A percentile compares a stretch with the other conserved stretches of the same genome.
phyloP scores from a whole-genome alignment of 169 alveolate genomes.

The Cryptosporidium ubiquitum region DNA sequence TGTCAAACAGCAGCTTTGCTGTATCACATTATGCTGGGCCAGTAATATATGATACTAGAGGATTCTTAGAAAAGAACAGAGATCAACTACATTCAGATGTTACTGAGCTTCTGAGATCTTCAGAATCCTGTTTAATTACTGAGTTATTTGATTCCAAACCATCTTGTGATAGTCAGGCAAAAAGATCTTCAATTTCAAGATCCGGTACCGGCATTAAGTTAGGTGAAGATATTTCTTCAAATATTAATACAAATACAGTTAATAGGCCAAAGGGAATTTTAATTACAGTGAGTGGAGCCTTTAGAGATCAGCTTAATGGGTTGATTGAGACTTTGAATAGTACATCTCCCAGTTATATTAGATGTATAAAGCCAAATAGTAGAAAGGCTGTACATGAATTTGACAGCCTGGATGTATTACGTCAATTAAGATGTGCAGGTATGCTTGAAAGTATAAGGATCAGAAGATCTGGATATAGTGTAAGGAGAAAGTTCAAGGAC shows the following conservation, averaged over 20 bases:
- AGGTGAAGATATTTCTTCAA: not conserved
- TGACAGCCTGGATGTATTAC: conserved; percentile 86
- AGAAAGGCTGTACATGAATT: conserved; percentile 82
- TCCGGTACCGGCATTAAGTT: conserved; percentile 8
- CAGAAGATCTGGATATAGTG: conserved; percentile 83
- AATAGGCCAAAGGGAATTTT: conserved; percentile 62
- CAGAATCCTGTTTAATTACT: conserved; percentile 71
- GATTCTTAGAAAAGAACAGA: conserved; percentile 85
- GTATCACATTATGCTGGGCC: conserved; percentile 87
- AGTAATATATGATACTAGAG: conserved; percentile 81
- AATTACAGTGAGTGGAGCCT: conserved; percentile 69
- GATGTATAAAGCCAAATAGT: conserved; percentile 92
- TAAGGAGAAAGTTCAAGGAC: conserved; percentile 80
- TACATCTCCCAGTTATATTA: conserved; percentile 87
- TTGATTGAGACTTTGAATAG: conserved; percentile 81
- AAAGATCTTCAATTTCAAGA: conserved; percentile 47
- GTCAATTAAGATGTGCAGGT: conserved; percentile 87
- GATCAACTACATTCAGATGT: conserved; percentile 81
- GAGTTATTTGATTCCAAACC: conserved; percentile 69
- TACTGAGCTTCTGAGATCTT: conserved; percentile 69
- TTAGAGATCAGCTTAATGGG: conserved; percentile 82
- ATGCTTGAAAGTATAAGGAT: conserved; percentile 85
- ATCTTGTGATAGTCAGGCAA: not conserved
- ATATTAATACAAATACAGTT: not conserved
- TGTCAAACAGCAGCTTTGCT: conserved; percentile 66